Base-by-base conservation (phyloP, 2,329 filamentous ascomycete genomes). In the Emydomyces testavorans region DNA sequence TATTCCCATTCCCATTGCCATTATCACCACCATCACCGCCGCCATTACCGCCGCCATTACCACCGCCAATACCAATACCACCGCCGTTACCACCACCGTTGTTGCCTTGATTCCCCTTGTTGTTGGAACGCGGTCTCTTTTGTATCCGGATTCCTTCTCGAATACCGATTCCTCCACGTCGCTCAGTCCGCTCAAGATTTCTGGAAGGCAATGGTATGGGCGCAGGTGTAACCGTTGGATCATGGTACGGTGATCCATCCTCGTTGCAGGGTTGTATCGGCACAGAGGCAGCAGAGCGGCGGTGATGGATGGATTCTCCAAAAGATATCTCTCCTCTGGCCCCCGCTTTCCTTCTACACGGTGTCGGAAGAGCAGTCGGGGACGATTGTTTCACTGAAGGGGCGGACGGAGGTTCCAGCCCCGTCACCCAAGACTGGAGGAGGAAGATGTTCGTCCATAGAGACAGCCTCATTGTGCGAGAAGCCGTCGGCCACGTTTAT, bases 361-460 rank as follows among this genome's bases (percentile, higher is more conserved):
- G 40, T 18, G 40, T 10, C 5, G 40, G 13, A 11, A 35, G 7
- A 32, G 11, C 4, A 11, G 29, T 31, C n/a, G 29, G 29, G 10
- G 29, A 31, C 10, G 29, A 31, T n/a, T 31, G 29, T 11, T 20
- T 15, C 13, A 18, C 2, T 13, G 15, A 11, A 11, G 35, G 35
- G 11, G 35, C 24, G n/a, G 43, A 31, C 8, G 24, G 15, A 21
- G 23, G 34, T 31, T 34, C 23, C 11, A 46, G 15, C 3, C 34
- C 43, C 7, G n/a, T 31, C 2, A 21, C 43, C 11, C 15, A 37
- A 8, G 35, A 13, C 15, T 38, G 43, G 15, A 38, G 16, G n/a
- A 46, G 43, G 23, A 46, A 36, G 24, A 46, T 5, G 23, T 46
- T 38, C 8, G 32, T 6, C 32, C 21, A 38, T 15, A 46, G 18